These are phyloP conservation scores for Coemansia sp. DNA, from an alignment of 192 early-diverging fungal genomes.

Conservation along the genomic window DNA sequence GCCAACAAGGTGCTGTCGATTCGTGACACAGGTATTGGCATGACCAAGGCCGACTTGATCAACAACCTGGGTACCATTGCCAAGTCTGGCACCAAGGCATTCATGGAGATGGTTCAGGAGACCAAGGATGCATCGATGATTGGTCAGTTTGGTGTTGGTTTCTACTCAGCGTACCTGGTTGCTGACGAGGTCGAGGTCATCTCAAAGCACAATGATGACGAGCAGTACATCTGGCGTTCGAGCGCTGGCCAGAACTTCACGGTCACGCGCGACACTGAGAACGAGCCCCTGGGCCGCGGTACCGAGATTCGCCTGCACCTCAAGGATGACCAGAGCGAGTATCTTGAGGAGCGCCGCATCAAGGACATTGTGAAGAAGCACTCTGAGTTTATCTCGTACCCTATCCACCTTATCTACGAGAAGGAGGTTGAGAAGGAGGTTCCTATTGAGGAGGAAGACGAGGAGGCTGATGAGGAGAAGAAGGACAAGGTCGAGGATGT, in stretches of 20 bases:
- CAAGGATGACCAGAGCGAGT: conserved; percentile 98
- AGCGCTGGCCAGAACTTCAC: conserved; percentile 88
- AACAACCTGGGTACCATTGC: conserved; percentile 96
- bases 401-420: conserved; percentile 92
- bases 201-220: conserved; percentile 94
- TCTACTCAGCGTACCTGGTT: conserved; percentile 99
- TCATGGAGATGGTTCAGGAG: conserved; percentile 96
- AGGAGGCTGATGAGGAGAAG: conserved; percentile 70
- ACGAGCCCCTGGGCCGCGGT: conserved; percentile 91
- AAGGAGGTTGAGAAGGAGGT: conserved; percentile 99
- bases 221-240: conserved; percentile 96
- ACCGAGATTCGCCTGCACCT: conserved; percentile 92
- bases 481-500: conserved; percentile 71
- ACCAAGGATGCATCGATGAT: conserved; percentile 99
- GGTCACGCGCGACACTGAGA: conserved; percentile 89
- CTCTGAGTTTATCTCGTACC: conserved; percentile 99
- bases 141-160: conserved; percentile 99
- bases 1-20: conserved; percentile 85
- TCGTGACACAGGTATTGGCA: conserved; percentile 83
- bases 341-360: conserved; percentile 98
- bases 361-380: conserved; percentile 99
- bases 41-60: conserved; percentile 69
- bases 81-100: conserved; percentile 99
- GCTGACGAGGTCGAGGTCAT: conserved; percentile 91
- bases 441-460: conserved; percentile 82